phyloP scores from a whole-genome alignment of 1,139 yeast genomes.

The Sugiyamaella paludigena region DNA sequence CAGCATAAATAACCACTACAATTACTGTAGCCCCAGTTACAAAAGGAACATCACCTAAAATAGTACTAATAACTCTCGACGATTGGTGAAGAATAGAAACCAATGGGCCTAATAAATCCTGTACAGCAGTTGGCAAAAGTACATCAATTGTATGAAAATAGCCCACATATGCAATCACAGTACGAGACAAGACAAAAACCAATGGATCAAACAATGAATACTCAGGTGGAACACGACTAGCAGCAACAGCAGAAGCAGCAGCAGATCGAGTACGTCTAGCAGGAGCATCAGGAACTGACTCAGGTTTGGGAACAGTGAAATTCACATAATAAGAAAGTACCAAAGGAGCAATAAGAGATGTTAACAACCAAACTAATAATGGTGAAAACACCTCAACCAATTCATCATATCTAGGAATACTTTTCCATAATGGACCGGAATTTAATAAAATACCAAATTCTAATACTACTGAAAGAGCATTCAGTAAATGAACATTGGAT shows the following conservation, averaged over 20 bases:
- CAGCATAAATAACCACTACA: constrained; percentile 39
- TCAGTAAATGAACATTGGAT: constrained; percentile 22
- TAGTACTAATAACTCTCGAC: too few species aligned
- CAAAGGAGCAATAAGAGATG: constrained; percentile 44
- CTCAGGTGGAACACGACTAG: constrained; percentile 7
- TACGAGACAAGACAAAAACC: constrained; percentile 52
- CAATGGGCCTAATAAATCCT: background rate
- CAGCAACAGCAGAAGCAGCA: constrained; percentile 13
- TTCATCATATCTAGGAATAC: constrained; percentile 8
- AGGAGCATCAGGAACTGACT: constrained; percentile 7
- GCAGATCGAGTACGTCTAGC: constrained; percentile 35
- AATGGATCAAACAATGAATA: constrained; percentile 49
- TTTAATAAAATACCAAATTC: constrained; percentile 22
- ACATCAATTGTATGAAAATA: constrained; percentile 27
- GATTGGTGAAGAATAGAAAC: constrained; percentile 2
- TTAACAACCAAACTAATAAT: constrained; percentile 34
- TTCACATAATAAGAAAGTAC: constrained; percentile 34
- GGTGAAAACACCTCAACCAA: constrained; percentile 33
- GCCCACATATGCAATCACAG: constrained; percentile 46
- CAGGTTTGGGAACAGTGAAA: constrained; percentile 24
- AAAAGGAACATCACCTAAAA: constrained; percentile 38
- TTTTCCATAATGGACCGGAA: constrained; percentile 7
- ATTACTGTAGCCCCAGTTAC: constrained; percentile 33
- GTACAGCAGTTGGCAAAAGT: constrained; percentile 11
- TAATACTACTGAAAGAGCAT: constrained; percentile 18